These are phyloP conservation scores for Ceratorhiza oryzae-sativae DNA, from an alignment of 1,284 basidiomycete species.

Conservation along the genomic window DNA sequence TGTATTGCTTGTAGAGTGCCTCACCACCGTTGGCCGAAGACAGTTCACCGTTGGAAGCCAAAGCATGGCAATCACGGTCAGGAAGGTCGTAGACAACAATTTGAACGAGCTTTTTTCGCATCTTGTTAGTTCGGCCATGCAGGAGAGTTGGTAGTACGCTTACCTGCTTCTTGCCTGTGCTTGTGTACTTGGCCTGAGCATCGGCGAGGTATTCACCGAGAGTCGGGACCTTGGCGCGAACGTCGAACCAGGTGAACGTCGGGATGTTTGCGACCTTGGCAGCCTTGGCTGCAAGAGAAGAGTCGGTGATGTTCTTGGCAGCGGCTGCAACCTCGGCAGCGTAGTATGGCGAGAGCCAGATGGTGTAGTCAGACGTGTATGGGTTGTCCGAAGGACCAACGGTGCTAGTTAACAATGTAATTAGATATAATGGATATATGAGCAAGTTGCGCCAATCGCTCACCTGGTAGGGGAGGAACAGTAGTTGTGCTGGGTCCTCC, in stretches of 20 bases:
- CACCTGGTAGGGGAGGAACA: conserved; percentile 13
- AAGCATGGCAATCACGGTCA: conserved; percentile 69
- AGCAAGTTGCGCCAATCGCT: conserved; percentile 53
- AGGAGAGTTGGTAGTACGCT: not conserved
- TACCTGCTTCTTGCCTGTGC: conserved; percentile 57
- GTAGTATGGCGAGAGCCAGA: conserved; percentile 41
- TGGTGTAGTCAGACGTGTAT: conserved; percentile 46
- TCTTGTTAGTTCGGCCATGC: not conserved
- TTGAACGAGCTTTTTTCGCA: conserved; percentile 54
- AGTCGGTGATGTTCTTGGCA: conserved; percentile 47
- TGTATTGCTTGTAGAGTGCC: conserved; percentile 65
- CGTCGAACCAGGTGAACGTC: conserved; percentile 43
- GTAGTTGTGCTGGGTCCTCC: conserved; percentile 7
- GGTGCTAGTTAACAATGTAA: conserved; percentile 51
- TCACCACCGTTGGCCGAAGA: conserved; percentile 63
- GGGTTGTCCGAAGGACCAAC: conserved; percentile 54
- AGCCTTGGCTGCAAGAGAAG: conserved; percentile 42
- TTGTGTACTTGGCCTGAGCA: conserved; percentile 49
- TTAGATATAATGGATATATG: conserved; percentile 58
- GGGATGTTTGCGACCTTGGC: conserved; percentile 41
- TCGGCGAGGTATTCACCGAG: conserved; percentile 57
- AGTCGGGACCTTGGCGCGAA: conserved; percentile 37
- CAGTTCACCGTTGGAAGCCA: conserved; percentile 71
- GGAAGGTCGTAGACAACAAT: conserved; percentile 69
- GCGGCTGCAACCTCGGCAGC: conserved; percentile 39